A percentile compares a stretch with the other conserved stretches of the same genome.
Conservation (phyloP, 2,329 filamentous ascomycete species). For the Aspergillus transmontanensis region DNA sequence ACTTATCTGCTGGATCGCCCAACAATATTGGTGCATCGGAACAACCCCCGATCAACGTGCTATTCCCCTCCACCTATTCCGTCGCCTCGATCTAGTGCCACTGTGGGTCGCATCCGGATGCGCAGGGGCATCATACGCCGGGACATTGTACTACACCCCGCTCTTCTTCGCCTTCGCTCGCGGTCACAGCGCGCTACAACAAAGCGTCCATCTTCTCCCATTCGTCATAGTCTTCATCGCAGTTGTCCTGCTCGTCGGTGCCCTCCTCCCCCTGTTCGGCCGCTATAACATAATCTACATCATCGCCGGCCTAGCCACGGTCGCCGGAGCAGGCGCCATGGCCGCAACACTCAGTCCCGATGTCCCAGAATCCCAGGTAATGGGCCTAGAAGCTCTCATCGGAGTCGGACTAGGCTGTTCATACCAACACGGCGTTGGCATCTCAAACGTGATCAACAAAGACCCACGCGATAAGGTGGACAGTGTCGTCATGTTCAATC, state of each 20-base stretch:
- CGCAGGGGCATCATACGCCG: constrained; percentile 6
- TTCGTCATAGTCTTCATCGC: constrained; percentile 13
- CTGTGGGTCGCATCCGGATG: constrained; percentile 8
- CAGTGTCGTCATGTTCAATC: constrained; percentile 10
- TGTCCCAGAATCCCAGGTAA: constrained; percentile 4
- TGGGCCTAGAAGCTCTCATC: constrained; percentile 16
- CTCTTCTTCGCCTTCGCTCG: constrained; percentile 56
- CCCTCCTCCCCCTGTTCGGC: background rate
- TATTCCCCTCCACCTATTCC: constrained; percentile 53
- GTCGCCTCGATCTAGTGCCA: constrained; percentile 16
- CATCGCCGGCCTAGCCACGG: background rate
- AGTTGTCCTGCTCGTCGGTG: background rate
- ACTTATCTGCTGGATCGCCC: constrained; percentile 47
- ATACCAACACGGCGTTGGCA: constrained; percentile 17
- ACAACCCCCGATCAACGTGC: constrained; percentile 49
- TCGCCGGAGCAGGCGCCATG: constrained; percentile 6
- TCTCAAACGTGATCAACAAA: constrained; percentile 15
- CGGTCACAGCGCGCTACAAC: constrained; percentile 36
- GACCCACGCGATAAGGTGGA: constrained; percentile 11
- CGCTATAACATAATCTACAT: constrained; percentile 7
- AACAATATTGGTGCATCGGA: constrained; percentile 46
- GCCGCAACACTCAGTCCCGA: constrained; percentile 1
- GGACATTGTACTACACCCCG: constrained; percentile 53
- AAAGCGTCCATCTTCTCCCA: constrained; percentile 26
- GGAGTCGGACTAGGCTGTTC: constrained; percentile 14